Percentiles rank a stretch among this genome's conserved stretches.
Conservation (phyloP, 371 early-diverging fungal species). For the Mucor racemosus region DNA sequence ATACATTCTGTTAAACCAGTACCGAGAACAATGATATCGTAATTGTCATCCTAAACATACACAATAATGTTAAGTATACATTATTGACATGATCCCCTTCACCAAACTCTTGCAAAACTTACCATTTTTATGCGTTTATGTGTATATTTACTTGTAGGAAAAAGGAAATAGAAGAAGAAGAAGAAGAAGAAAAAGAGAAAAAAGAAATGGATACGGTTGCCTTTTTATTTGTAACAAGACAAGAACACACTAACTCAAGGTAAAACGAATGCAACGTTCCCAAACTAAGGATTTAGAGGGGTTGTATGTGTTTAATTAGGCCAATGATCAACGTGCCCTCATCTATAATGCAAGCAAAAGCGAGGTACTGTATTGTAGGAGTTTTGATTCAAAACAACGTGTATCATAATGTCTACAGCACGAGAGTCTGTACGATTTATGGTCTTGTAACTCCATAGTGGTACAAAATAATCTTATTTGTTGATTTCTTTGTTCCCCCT, state of each 20-base stretch:
- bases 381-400: slow-evolving; percentile 19
- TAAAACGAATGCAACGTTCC: slow-evolving; percentile 20
- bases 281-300: slow-evolving; percentile 24
- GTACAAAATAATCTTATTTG: neutral
- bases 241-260: neutral
- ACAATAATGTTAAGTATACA: neutral
- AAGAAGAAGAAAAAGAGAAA: slow-evolving; percentile 16
- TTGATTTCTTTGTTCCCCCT: neutral
- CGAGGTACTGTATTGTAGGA: neutral
- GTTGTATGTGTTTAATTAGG: slow-evolving; percentile 21
- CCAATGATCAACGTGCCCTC: slow-evolving; percentile 28
- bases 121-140: slow-evolving; percentile 20
- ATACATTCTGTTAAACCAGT: slow-evolving; percentile 99
- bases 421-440: slow-evolving; percentile 25
- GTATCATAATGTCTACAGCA: slow-evolving; percentile 15
- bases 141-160: neutral
- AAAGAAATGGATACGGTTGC: slow-evolving; percentile 1
- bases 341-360: slow-evolving; percentile 1
- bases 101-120: slow-evolving; percentile 1
- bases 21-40: slow-evolving; percentile 97
- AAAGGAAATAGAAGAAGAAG: slow-evolving; percentile 12
- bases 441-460: slow-evolving; percentile 14
- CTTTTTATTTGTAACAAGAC: slow-evolving; percentile 8
- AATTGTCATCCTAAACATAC: slow-evolving; percentile 76
- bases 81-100: neutral